These are phyloP conservation scores for Purpureocillium lavendulum DNA, from an alignment of 2,329 filamentous ascomycete genomes.

Conservation along the genomic window DNA sequence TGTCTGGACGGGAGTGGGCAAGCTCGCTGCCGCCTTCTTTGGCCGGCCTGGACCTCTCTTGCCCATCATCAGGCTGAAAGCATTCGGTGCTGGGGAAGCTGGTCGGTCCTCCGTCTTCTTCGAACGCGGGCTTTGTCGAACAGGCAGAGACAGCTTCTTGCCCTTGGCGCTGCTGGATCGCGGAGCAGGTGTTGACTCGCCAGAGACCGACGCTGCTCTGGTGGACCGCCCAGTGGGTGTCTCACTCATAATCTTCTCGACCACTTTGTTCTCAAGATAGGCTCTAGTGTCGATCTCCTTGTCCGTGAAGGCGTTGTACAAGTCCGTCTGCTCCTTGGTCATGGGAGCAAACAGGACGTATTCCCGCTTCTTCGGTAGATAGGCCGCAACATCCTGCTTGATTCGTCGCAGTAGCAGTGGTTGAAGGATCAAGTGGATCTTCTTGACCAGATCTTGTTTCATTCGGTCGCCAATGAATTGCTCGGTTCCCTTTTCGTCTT, in stretches of 20 bases:
- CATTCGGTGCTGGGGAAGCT: constrained; percentile 25
- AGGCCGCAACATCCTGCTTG: constrained; percentile 86
- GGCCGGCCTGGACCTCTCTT: constrained; percentile 20
- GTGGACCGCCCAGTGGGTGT: constrained; percentile 21
- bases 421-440: constrained; percentile 87
- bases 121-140: constrained; percentile 26
- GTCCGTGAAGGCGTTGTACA: constrained; percentile 63
- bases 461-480: constrained; percentile 72
- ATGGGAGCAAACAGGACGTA: constrained; percentile 93
- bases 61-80: constrained; percentile 47
- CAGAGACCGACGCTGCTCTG: constrained; percentile 27
- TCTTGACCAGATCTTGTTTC: constrained; percentile 46
- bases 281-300: constrained; percentile 54
- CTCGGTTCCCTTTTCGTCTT: constrained; percentile 72
- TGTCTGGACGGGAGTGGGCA: constrained; percentile 1
- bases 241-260: constrained; percentile 47
- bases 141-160: constrained; percentile 19
- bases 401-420: constrained; percentile 81
- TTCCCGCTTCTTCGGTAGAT: constrained; percentile 92
- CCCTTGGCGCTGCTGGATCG: constrained; percentile 8
- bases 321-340: constrained; percentile 80
- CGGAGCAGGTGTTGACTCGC: constrained; percentile 15
- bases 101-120: constrained; percentile 15
- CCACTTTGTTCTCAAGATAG: constrained; percentile 74
- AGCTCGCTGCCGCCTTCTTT: constrained; percentile 12